Percentiles rank a stretch among this genome's conserved stretches.
phyloP scores from a whole-genome alignment of 1,284 basidiomycete species.

The Ceratobasidium papillatum region DNA sequence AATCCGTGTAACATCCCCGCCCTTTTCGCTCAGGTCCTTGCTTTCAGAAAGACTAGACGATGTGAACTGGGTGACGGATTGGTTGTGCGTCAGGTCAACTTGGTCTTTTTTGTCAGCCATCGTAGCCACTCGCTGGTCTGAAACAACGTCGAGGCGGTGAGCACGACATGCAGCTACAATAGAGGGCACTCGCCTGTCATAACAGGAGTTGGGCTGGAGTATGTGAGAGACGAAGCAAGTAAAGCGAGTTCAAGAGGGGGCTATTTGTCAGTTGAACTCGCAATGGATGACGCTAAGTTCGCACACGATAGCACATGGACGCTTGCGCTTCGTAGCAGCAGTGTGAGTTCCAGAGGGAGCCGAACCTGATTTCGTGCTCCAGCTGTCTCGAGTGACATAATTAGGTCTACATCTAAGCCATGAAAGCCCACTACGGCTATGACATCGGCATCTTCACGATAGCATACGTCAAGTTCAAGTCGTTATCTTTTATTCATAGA shows the following conservation, averaged over 20 bases:
- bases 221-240: slow-evolving; percentile 9
- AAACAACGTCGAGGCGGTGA: background rate
- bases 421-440: background rate
- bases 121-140: slow-evolving; percentile 11
- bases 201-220: background rate
- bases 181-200: slow-evolving; percentile 18
- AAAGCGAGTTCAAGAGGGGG: background rate
- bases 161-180: no score
- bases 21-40: background rate
- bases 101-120: slow-evolving; percentile 15
- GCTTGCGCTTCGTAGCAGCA: slow-evolving; percentile 4
- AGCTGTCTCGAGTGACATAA: slow-evolving; percentile 3
- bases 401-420: background rate
- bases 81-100: slow-evolving; percentile 12
- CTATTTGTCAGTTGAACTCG: background rate
- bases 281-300: slow-evolving; percentile 1
- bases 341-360: slow-evolving; percentile 1
- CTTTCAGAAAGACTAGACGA: background rate
- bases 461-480: background rate
- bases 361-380: slow-evolving; percentile 1
- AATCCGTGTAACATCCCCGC: background rate
- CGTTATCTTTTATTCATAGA: background rate
- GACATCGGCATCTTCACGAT: background rate
- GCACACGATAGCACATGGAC: slow-evolving; percentile 7
- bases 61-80: background rate